These are phyloP conservation scores for Alternaria panax DNA, from an alignment of 2,329 filamentous ascomycete genomes.

Conservation along the genomic window DNA sequence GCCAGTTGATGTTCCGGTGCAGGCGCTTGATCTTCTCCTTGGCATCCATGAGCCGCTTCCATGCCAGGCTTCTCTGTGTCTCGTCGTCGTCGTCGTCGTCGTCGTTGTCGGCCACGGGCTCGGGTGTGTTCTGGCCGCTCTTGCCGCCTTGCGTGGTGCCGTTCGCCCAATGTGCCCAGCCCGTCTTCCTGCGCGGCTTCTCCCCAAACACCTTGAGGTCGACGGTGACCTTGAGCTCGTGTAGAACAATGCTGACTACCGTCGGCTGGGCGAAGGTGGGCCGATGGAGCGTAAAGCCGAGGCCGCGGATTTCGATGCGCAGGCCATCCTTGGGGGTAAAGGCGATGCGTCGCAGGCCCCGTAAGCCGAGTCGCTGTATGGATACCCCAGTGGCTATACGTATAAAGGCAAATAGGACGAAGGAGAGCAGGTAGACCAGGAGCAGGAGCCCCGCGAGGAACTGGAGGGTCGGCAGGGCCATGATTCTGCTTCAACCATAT, in stretches of 20 bases:
- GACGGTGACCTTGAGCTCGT: conserved; percentile 83
- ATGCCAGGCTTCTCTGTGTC: conserved; percentile 71
- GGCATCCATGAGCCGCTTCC: conserved; percentile 77
- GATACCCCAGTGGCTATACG: conserved; percentile 93
- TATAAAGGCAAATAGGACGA: conserved; percentile 90
- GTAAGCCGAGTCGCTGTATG: conserved; percentile 92
- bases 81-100: conserved; percentile 50
- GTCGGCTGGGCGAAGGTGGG: conserved; percentile 97
- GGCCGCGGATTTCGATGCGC: conserved; percentile 84
- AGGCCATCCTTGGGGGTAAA: conserved; percentile 90
- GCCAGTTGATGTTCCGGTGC: conserved; percentile 86
- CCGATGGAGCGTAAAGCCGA: conserved; percentile 87
- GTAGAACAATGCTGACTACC: conserved; percentile 90
- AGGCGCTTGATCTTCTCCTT: conserved; percentile 88
- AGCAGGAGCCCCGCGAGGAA: conserved; percentile 87
- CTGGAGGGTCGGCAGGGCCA: conserved; percentile 60
- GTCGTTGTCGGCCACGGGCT: conserved; percentile 29
- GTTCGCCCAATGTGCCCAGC: conserved; percentile 45
- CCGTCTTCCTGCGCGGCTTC: conserved; percentile 41
- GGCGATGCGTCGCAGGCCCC: conserved; percentile 87
- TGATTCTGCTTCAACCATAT: conserved; percentile 39
- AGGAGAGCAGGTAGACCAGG: conserved; percentile 87
- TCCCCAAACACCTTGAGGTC: conserved; percentile 71
- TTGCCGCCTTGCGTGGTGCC: conserved; percentile 32
- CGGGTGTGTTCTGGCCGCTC: conserved; percentile 29